A percentile compares a stretch with the other conserved stretches of the same genome.
These are phyloP conservation scores for Penicillium mononematosum DNA, from an alignment of 495 filamentous ascomycete genomes.

Conservation along the genomic window DNA sequence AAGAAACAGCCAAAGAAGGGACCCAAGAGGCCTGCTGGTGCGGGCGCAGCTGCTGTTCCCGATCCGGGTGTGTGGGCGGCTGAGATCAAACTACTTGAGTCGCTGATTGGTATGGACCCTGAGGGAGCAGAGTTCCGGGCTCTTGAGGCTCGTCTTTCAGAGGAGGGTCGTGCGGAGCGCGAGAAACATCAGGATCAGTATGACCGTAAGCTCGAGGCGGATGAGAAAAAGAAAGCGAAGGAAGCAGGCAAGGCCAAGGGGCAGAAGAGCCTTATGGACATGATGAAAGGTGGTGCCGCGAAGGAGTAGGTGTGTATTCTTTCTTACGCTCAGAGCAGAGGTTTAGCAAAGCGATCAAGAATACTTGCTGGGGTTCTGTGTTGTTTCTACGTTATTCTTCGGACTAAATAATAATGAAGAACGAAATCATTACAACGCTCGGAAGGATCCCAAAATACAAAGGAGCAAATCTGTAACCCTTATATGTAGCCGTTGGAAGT, in stretches of 20 bases:
- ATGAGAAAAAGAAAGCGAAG: constrained; percentile 53
- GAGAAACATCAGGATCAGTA: constrained; percentile 73
- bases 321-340: not conserved
- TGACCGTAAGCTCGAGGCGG: constrained; percentile 63
- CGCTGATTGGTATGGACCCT: constrained; percentile 76
- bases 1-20: constrained; percentile 28
- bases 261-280: constrained; percentile 45
- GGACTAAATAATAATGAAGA: constrained; percentile 1
- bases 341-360: not conserved
- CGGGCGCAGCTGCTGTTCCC: constrained; percentile 45
- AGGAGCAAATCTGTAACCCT: not conserved
- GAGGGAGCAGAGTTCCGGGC: constrained; percentile 66
- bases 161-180: constrained; percentile 66
- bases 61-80: constrained; percentile 78
- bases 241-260: constrained; percentile 30
- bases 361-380: not conserved
- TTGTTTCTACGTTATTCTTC: not conserved
- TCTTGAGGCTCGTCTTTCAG: constrained; percentile 62
- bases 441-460: not conserved
- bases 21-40: constrained; percentile 25
- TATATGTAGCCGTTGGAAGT: not conserved
- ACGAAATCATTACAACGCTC: not conserved
- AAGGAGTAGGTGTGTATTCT: not conserved
- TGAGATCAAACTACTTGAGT: constrained; percentile 87
- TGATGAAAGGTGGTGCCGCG: constrained; percentile 34